Base-by-base conservation (phyloP, 208 protist genomes). In the Trypanosomatidae sp. region DNA sequence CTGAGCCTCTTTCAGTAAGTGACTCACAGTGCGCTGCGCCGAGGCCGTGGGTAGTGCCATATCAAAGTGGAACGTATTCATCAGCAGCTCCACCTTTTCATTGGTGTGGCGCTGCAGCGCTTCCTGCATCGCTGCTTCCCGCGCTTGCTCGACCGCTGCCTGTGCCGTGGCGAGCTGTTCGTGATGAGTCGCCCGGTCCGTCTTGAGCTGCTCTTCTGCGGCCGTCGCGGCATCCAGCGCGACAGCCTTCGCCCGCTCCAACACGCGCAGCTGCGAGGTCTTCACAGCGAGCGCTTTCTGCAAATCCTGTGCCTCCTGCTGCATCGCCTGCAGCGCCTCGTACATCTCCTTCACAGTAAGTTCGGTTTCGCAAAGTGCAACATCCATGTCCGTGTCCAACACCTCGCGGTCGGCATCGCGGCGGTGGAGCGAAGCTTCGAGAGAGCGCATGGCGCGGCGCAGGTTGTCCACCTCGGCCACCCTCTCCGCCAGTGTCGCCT, bases 301-400 rank as follows among this genome's bases (percentile, higher is more conserved):
- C 59, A 68, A 64, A 28, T 33, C 47, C 74, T 77, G 55, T 43
- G 53, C 56, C 46, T 88, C 74, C 44, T 66, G 60, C 59, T 78
- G 72, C 28, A 68, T 66, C n/a, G 58, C 55, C 49, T 92, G 77
- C 41, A 93, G 67, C 13, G 87, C 86, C 17, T 46, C 72, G 72
- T 91, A 88, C 22, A 91, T 68, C 6, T 80, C 82, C 46, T 81
- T 77, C 44, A 95, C 74, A 22, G 88, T 93, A 22, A 44, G 28
- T 50, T 90, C 88, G 9, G 91, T 90, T 25, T 91, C 91, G 28
- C 85, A 77, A 43, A 95, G 75, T 9, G 80, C 85, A 0, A 41
- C 53, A 10, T 85, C 82, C 17, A 89, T 76, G 25, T 87, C 77
- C 33, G 55, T 66, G 70, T 91, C 79, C 4, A 81, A 46, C 5